These are phyloP conservation scores for Corymbia maculata DNA, from an alignment of 345 rosid genomes.

Conservation along the genomic window DNA sequence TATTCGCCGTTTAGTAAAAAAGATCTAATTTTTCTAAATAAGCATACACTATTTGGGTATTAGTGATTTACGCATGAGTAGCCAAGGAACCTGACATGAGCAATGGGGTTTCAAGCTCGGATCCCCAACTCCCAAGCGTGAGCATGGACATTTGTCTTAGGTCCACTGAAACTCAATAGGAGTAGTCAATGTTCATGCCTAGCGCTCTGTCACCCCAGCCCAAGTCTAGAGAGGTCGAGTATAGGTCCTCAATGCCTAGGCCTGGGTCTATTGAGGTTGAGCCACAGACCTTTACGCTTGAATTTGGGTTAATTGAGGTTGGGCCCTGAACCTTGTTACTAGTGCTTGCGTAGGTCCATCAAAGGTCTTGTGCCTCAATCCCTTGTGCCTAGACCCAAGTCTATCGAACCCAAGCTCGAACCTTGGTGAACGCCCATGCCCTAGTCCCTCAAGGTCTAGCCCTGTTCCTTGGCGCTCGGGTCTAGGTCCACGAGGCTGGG, in stretches of 20 bases:
- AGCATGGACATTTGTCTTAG: no score
- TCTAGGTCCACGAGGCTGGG: rapidly evolving
- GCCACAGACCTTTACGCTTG: neutral
- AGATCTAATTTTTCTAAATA: no score
- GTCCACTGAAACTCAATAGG: no score
- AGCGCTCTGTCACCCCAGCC: rapidly evolving
- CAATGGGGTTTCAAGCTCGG: no score
- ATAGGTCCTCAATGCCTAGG: neutral
- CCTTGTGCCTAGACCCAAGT: neutral
- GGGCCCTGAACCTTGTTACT: rapidly evolving
- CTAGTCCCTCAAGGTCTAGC: neutral
- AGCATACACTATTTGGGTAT: no score
- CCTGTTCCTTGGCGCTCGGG: rapidly evolving
- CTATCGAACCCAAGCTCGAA: rapidly evolving
- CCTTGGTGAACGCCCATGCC: neutral
- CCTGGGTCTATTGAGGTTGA: rapidly evolving
- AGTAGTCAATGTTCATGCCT: no score
- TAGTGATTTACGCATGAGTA: no score
- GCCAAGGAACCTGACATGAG: no score
- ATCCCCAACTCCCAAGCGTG: no score
- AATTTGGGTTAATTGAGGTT: neutral
- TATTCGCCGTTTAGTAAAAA: no score
- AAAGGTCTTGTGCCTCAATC: rapidly evolving
- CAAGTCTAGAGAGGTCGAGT: rapidly evolving
- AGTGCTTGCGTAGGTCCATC: neutral